These are phyloP conservation scores for Botryotinia convoluta DNA, from an alignment of 2,329 filamentous ascomycete species.

Conservation along the genomic window DNA sequence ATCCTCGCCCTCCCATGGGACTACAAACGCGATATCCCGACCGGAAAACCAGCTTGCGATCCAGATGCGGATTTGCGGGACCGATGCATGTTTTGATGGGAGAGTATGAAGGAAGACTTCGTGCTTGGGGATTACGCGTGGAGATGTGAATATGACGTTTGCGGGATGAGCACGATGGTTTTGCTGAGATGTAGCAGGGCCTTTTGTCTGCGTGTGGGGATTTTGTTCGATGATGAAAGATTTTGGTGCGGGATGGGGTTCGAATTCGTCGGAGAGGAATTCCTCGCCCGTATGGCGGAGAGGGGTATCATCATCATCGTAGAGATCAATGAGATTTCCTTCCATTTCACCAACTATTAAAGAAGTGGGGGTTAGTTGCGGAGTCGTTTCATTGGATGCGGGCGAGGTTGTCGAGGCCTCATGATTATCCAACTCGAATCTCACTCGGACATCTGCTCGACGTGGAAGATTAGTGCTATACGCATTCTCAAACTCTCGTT, in stretches of 20 bases:
- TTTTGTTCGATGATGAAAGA: no score
- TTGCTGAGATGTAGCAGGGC: neutral
- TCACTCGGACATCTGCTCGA: neutral
- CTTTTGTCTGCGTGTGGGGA: neutral
- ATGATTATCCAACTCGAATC: neutral
- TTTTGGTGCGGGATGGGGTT: neutral
- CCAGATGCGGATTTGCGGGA: neutral
- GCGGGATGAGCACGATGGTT: neutral
- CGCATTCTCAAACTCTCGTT: neutral
- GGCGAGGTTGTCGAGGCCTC: neutral
- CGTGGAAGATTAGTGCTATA: no score
- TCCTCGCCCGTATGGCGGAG: rapidly evolving
- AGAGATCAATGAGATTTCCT: neutral
- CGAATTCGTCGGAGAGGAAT: neutral
- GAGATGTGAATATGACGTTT: neutral
- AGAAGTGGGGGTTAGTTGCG: neutral
- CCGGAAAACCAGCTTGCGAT: slow-evolving; percentile 9
- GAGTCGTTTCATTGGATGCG: neutral
- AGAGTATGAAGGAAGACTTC: neutral
- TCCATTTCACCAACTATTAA: neutral
- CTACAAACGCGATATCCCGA: neutral
- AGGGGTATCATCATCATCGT: neutral
- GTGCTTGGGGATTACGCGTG: neutral
- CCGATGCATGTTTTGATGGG: neutral
- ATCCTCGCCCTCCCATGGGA: neutral